Conservation (phyloP, 805 yeast genomes). For the Danielia oregonensis region DNA sequence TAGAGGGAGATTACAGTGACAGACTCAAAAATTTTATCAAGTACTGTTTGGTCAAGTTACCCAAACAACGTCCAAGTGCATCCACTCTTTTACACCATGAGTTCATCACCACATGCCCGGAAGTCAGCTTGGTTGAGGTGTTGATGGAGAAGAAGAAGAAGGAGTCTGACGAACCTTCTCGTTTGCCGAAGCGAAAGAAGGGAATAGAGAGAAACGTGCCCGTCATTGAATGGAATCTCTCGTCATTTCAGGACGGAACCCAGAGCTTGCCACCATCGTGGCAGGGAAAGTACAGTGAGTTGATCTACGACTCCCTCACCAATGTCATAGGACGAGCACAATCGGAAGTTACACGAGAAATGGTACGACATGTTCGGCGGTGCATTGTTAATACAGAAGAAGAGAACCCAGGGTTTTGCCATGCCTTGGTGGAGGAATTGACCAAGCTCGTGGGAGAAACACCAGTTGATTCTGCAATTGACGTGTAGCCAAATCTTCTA, state of each 20-base stretch:
- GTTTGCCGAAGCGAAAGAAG: slow-evolving; percentile 3
- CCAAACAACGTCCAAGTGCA: slow-evolving; percentile 62
- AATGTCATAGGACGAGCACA: slow-evolving; percentile 51
- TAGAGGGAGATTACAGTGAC: slow-evolving; percentile 43
- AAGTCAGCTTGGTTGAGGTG: slow-evolving; percentile 8
- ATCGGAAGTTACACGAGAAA: slow-evolving; percentile 41
- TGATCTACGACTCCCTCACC: slow-evolving; percentile 8
- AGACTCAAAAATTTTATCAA: slow-evolving; percentile 64
- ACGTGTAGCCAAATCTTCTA: too few relatives aligned
- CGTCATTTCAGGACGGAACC: slow-evolving; percentile 8
- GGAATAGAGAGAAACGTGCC: slow-evolving; percentile 14
- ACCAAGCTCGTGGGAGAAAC: slow-evolving; percentile 9
- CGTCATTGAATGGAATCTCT: slow-evolving; percentile 12
- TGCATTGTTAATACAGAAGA: slow-evolving; percentile 44
- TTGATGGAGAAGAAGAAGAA: slow-evolving; percentile 6
- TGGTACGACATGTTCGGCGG: slow-evolving; percentile 42
- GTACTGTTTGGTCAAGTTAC: slow-evolving; percentile 65
- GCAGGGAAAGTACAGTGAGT: slow-evolving; percentile 9
- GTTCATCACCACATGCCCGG: slow-evolving; percentile 38
- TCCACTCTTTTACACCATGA: slow-evolving; percentile 48
- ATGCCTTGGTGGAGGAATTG: slow-evolving; percentile 65
- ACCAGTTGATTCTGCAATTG: too few relatives aligned
- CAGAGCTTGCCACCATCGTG: slow-evolving; percentile 2
- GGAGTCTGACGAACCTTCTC: slow-evolving; percentile 1
- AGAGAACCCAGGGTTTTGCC: slow-evolving; percentile 59